These are phyloP conservation scores for Mucor racemosus DNA, from an alignment of 371 early-diverging fungal species.

Conservation along the genomic window DNA sequence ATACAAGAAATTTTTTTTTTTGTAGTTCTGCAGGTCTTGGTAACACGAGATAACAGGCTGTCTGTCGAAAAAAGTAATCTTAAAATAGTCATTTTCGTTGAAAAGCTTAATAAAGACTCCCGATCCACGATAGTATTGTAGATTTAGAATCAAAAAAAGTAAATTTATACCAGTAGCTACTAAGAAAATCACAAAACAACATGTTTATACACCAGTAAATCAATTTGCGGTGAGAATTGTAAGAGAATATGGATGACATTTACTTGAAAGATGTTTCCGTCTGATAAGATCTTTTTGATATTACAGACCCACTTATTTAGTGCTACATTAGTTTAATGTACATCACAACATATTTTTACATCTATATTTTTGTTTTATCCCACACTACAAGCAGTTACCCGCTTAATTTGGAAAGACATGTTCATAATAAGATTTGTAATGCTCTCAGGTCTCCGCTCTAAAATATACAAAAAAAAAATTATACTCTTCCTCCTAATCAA, in stretches of 20 bases:
- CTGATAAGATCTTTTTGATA: constrained; percentile 2
- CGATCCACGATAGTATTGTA: not conserved
- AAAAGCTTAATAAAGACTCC: not conserved
- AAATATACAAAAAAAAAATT: not conserved
- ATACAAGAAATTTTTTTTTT: not conserved
- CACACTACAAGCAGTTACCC: not conserved
- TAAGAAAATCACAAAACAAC: too few species aligned
- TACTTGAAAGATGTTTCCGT: not conserved
- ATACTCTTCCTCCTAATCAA: not conserved
- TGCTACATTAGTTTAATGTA: not conserved
- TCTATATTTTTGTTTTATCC: constrained; percentile 3
- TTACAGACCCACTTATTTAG: not conserved
- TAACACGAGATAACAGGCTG: not conserved
- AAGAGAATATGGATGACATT: not conserved
- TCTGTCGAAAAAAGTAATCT: not conserved
- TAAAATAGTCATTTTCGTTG: not conserved
- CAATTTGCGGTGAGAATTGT: not conserved
- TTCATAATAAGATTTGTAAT: constrained; percentile 3
- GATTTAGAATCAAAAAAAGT: not conserved
- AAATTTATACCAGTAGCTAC: too few species aligned
- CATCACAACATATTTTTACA: not conserved
- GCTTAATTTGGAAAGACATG: not conserved
- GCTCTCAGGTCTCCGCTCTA: not conserved
- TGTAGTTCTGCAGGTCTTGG: not conserved
- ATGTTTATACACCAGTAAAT: not conserved